These are phyloP conservation scores for Linnemannia elongata DNA, from an alignment of 192 early-diverging fungal species.

Conservation along the genomic window DNA sequence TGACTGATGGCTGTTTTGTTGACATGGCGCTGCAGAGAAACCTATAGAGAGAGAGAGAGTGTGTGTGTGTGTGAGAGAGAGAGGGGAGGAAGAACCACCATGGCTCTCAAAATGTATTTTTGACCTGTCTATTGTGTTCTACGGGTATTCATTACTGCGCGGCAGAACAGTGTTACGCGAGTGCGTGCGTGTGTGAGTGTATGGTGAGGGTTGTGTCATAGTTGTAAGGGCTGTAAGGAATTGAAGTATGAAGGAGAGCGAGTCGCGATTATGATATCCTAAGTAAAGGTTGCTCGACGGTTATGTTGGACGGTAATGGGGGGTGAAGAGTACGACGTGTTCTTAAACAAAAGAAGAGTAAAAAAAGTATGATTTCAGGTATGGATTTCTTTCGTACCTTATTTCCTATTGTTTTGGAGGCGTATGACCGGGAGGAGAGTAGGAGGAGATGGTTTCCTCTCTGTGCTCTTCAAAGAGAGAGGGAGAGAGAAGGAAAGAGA, in stretches of 20 bases:
- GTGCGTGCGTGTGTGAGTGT: neutral
- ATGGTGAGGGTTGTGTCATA: neutral
- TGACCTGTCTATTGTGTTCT: neutral
- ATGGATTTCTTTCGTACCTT: too few relatives aligned
- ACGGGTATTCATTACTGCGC: slow-evolving; percentile 10
- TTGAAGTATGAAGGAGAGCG: too few relatives aligned
- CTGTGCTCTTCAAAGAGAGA: too few relatives aligned
- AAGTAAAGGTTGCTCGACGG: neutral
- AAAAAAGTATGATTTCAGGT: too few relatives aligned
- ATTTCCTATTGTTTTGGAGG: too few relatives aligned
- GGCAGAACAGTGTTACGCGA: neutral
- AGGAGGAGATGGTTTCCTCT: too few relatives aligned
- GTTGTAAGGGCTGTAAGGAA: neutral
- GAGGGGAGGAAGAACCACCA: neutral
- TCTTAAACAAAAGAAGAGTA: neutral
- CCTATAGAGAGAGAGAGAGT: too few relatives aligned
- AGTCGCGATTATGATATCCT: neutral
- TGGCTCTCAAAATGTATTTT: slow-evolving; percentile 7
- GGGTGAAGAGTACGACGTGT: too few relatives aligned
- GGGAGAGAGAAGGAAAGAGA: too few relatives aligned
- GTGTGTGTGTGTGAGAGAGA: too few relatives aligned
- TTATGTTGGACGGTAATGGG: neutral
- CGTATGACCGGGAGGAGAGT: too few relatives aligned
- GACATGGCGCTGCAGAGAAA: neutral
- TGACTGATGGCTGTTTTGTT: neutral